Conservation (phyloP, 129 eudicot species). For the Flaveria robusta region DNA sequence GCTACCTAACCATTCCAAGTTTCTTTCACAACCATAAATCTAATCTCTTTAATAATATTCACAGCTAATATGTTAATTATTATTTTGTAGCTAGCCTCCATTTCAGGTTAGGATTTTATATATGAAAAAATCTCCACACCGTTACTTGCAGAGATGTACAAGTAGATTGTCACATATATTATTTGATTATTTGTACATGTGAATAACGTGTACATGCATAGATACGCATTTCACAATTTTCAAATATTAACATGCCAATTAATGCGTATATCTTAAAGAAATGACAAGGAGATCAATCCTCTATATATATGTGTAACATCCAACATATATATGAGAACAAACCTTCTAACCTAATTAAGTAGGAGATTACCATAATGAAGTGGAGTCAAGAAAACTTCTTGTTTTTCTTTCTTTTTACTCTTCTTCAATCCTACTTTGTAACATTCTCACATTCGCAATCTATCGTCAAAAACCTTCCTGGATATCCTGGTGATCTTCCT, state of each 20-base stretch:
- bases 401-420: not conserved
- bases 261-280: not conserved
- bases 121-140: too few relatives aligned
- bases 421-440: conserved; percentile 4
- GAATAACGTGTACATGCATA: not conserved
- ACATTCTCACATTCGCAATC: not conserved
- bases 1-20: too few relatives aligned
- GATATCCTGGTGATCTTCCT: conserved; percentile 11
- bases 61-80: too few relatives aligned
- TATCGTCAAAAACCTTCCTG: conserved; percentile 12
- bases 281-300: not conserved
- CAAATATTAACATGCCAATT: not conserved
- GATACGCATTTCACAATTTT: not conserved
- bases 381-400: not conserved
- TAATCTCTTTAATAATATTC: too few relatives aligned
- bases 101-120: too few relatives aligned
- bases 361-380: not conserved
- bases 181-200: not conserved
- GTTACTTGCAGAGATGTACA: too few relatives aligned
- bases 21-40: too few relatives aligned
- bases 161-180: not conserved
- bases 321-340: not conserved
- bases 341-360: not conserved
- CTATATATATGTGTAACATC: not conserved
- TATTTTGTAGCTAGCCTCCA: too few relatives aligned